A percentile compares a stretch with the other conserved stretches of the same genome.
phyloP scores from a whole-genome alignment of 371 early-diverging fungal genomes.

The Coemansia sp. region DNA sequence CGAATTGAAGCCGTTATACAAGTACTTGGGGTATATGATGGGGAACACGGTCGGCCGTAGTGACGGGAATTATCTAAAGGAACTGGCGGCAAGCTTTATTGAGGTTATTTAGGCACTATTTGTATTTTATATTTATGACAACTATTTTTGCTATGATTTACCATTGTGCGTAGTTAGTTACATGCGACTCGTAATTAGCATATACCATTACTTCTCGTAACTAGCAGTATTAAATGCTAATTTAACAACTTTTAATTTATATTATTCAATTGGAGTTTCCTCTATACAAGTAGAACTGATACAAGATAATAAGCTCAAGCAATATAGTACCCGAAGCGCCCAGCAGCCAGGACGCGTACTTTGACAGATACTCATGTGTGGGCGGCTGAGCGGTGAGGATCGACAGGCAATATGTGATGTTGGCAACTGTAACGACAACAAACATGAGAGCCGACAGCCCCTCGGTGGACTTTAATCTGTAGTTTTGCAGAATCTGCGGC shows the following conservation, averaged over 20 bases:
- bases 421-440: slow-evolving; percentile 76
- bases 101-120: not conserved
- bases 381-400: slow-evolving; percentile 55
- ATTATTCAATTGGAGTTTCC: not conserved
- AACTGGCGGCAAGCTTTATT: slow-evolving; percentile 18
- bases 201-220: not conserved
- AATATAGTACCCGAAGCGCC: slow-evolving; percentile 65
- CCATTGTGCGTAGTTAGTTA: no score
- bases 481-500: slow-evolving; percentile 78
- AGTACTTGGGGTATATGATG: slow-evolving; percentile 21
- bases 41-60: not conserved
- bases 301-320: slow-evolving; percentile 61
- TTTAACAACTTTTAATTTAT: not conserved
- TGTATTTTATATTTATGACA: not conserved
- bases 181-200: no score
- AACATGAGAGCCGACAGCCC: slow-evolving; percentile 68
- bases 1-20: slow-evolving; percentile 24
- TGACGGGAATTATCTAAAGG: not conserved
- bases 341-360: slow-evolving; percentile 67
- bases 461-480: slow-evolving; percentile 49
- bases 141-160: not conserved
- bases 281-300: slow-evolving; percentile 40
- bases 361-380: slow-evolving; percentile 59
- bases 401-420: slow-evolving; percentile 65
- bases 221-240: not conserved